phyloP scores from a whole-genome alignment of 1,139 yeast genomes.

The Sugiyamaella xylanicola region DNA sequence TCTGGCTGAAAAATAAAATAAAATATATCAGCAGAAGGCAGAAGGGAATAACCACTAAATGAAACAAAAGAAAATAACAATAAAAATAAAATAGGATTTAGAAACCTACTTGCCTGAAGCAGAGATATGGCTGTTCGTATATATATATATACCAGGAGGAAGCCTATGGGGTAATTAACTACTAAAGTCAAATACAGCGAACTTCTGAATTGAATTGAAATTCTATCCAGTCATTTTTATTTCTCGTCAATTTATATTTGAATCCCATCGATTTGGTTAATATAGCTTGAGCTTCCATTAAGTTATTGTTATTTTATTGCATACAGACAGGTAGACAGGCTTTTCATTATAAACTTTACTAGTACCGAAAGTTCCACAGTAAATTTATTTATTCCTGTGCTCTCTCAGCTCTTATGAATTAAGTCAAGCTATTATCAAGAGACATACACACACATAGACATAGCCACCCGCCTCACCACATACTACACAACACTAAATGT shows the following conservation, averaged over 20 bases:
- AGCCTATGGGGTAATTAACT: conserved; percentile 9
- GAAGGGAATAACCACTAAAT: too few species aligned
- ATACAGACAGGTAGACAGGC: neutral
- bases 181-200: neutral
- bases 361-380: neutral
- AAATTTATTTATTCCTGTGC: neutral
- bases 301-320: neutral
- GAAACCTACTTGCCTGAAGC: conserved; percentile 5
- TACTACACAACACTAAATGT: conserved; percentile 20
- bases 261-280: neutral
- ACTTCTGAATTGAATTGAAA: neutral
- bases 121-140: conserved; percentile 1
- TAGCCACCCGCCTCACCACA: neutral
- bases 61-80: neutral
- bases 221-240: neutral
- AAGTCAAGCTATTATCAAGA: conserved; percentile 1
- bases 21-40: neutral
- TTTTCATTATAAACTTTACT: neutral
- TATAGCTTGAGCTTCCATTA: neutral
- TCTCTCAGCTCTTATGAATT: neutral
- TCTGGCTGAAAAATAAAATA: neutral
- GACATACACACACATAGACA: conserved; percentile 12
- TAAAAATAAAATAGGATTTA: neutral
- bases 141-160: neutral
- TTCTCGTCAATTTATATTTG: neutral